Evolutionary conservation across 1,139 yeast species (phyloP).

Genomic region (Sugiyamaella novakii): DNA sequence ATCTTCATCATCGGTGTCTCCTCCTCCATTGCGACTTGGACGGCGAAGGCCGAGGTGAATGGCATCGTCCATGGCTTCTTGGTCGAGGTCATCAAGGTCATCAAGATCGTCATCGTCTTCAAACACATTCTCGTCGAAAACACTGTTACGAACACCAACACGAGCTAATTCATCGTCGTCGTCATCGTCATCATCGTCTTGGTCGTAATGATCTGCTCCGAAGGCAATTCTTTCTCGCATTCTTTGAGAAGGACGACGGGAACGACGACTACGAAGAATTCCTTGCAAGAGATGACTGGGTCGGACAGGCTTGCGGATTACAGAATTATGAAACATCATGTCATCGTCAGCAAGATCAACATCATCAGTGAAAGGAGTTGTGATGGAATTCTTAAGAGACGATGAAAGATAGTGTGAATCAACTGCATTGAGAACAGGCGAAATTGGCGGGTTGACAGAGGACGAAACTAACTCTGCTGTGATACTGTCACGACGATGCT

Average conservation of each 20-base stretch:
- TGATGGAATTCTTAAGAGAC: conserved; percentile 18
- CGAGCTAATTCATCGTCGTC: conserved; percentile 24
- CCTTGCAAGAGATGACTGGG: conserved; percentile 18
- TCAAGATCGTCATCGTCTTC: conserved; percentile 39
- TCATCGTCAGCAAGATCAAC: conserved; percentile 45
- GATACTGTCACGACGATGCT: conserved; percentile 53
- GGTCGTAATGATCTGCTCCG: conserved; percentile 24
- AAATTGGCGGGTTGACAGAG: conserved; percentile 31
- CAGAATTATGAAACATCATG: conserved; percentile 38
- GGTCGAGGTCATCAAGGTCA: conserved; percentile 16
- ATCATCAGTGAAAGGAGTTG: conserved; percentile 48
- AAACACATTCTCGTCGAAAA: conserved; percentile 32
- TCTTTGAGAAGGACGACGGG: conserved; percentile 20
- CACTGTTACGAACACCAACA: conserved; percentile 16
- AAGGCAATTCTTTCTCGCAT: conserved; percentile 21
- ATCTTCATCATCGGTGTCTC: conserved; percentile 89
- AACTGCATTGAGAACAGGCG: conserved; percentile 31
- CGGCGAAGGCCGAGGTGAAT: conserved; percentile 19
- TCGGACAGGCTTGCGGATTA: conserved; percentile 12
- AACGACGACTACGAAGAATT: conserved; percentile 16
- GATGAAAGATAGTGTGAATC: conserved; percentile 21
- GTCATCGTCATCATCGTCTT: conserved; percentile 29
- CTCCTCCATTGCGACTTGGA: conserved; percentile 20
- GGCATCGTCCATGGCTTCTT: conserved; percentile 21
- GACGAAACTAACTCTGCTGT: conserved; percentile 39